Evolutionary conservation across 2,329 filamentous ascomycete genomes (phyloP).

Genomic region (Penicillium brasilianum): DNA sequence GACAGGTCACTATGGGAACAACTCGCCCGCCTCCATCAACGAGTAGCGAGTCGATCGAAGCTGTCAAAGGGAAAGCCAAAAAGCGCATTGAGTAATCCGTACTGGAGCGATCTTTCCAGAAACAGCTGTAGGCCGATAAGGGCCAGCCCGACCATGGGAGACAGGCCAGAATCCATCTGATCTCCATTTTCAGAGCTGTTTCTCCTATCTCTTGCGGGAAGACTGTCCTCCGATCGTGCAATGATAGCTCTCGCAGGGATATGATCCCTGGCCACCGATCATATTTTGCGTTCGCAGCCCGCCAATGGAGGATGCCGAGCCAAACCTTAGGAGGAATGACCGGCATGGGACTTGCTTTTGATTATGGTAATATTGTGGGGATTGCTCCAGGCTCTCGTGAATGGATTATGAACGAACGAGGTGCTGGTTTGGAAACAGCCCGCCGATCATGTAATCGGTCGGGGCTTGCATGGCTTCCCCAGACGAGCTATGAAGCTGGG

Average conservation of each 20-base stretch:
- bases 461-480: background rate
- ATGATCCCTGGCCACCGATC: constrained; percentile 2
- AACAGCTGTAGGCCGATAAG: too few species aligned
- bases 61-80: background rate
- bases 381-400: constrained; percentile 1
- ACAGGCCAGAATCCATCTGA: background rate
- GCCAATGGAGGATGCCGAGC: background rate
- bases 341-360: constrained; percentile 2
- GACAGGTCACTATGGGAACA: background rate
- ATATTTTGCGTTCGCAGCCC: constrained; percentile 2
- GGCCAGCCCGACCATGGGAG: constrained; percentile 5
- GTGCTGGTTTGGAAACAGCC: background rate
- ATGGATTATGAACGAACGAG: background rate
- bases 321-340: constrained; percentile 9
- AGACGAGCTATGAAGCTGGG: background rate
- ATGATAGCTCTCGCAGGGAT: background rate
- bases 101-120: background rate
- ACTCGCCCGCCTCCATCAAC: background rate
- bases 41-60: background rate
- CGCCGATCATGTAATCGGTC: constrained; percentile 1
- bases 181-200: background rate
- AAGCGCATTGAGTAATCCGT: background rate
- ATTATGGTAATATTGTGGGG: background rate
- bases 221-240: constrained; percentile 14
- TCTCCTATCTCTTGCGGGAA: constrained; percentile 4